Conservation (phyloP, 768 basidiomycete genomes). For the Pulveroboletus frians region DNA sequence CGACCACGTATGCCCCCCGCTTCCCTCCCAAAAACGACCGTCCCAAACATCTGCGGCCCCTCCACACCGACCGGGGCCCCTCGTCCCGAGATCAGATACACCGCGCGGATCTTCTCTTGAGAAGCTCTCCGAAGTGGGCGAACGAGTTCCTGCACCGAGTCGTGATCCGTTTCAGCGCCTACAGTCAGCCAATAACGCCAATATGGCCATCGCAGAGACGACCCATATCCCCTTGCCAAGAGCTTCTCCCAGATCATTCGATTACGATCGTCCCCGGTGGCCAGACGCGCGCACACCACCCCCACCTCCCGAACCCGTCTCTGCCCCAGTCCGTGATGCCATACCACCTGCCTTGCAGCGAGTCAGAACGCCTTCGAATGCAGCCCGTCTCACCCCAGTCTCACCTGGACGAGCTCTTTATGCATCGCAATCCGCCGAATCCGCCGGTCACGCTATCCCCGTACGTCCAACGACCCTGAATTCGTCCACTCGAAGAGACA, state of each 20-base stretch:
- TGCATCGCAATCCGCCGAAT: constrained; percentile 11
- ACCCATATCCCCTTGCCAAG: constrained; percentile 6
- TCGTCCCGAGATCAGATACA: constrained; percentile 29
- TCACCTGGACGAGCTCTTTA: constrained; percentile 11
- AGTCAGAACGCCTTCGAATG: constrained; percentile 19
- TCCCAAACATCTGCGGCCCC: constrained; percentile 40
- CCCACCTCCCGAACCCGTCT: constrained; percentile 11
- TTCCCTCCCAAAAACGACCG: constrained; percentile 40
- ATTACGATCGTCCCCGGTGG: constrained; percentile 4
- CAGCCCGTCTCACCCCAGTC: neutral
- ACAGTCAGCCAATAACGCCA: constrained; percentile 23
- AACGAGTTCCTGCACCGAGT: constrained; percentile 7
- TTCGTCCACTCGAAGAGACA: constrained; percentile 16
- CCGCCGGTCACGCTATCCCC: constrained; percentile 2
- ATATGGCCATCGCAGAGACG: constrained; percentile 2
- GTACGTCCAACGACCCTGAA: constrained; percentile 12
- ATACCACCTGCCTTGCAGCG: constrained; percentile 16
- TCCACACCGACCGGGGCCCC: constrained; percentile 46
- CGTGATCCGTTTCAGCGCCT: constrained; percentile 27
- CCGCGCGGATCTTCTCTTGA: constrained; percentile 5
- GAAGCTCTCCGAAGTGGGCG: constrained; percentile 4
- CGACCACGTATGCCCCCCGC: constrained; percentile 67
- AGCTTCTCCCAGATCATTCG: neutral
- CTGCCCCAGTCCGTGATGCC: constrained; percentile 13
- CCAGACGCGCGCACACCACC: constrained; percentile 4